A percentile compares a stretch with the other conserved stretches of the same genome.
These are phyloP conservation scores for Aspergillus arachidicola DNA, from an alignment of 2,329 filamentous ascomycete species.

Conservation along the genomic window DNA sequence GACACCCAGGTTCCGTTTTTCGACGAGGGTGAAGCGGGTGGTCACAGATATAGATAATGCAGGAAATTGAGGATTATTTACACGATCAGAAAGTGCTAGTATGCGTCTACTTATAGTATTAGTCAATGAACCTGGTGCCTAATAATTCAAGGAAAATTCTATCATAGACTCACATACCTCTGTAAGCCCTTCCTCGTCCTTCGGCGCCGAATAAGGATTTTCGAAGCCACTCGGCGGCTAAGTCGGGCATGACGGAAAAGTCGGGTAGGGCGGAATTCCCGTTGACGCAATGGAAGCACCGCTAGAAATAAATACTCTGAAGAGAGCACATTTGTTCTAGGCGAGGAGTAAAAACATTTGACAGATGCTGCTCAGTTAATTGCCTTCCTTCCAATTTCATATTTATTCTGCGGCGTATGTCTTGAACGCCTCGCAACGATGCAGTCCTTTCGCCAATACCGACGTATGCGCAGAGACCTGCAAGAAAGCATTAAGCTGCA, in stretches of 20 bases:
- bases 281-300: background rate
- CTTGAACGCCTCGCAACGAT: conserved; percentile 13
- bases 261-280: conserved; percentile 8
- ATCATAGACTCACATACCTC: background rate
- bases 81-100: background rate
- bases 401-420: background rate
- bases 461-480: conserved; percentile 20
- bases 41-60: conserved; percentile 3
- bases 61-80: background rate
- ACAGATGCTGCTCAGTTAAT: background rate
- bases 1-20: conserved; percentile 4
- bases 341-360: background rate
- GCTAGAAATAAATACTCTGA: background rate
- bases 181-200: background rate
- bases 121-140: background rate
- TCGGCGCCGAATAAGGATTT: background rate
- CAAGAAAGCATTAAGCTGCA: conserved; percentile 6
- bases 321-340: background rate
- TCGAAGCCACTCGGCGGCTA: background rate
- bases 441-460: conserved; percentile 32
- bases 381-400: background rate
- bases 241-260: conserved; percentile 7
- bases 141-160: background rate
- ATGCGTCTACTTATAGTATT: background rate
- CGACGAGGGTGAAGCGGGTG: conserved; percentile 1